phyloP scores from a whole-genome alignment of 768 basidiomycete species.

The Nidularia pulvinata region DNA sequence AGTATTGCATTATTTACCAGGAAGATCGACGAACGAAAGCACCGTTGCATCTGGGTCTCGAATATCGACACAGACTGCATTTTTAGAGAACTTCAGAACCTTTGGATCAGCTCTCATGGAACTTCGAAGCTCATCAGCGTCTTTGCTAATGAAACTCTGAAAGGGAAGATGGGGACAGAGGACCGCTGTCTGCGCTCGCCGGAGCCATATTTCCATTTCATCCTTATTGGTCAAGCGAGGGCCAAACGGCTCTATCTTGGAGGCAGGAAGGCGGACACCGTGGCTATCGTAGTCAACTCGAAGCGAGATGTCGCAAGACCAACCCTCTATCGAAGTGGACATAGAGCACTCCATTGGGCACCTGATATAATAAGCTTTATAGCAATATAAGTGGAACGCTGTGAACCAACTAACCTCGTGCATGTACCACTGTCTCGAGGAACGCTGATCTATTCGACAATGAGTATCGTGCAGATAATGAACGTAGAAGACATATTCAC shows the following conservation, averaged over 20 bases:
- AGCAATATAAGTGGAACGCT: too few relatives aligned
- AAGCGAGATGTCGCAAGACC: conserved; percentile 45
- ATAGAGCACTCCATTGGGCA: conserved; percentile 56
- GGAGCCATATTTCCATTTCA: conserved; percentile 49
- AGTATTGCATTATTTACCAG: conserved; percentile 32
- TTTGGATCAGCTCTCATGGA: background rate
- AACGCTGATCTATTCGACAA: conserved; percentile 45
- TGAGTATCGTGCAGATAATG: background rate
- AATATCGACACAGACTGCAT: conserved; percentile 45
- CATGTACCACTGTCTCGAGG: conserved; percentile 64
- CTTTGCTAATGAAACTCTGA: conserved; percentile 7
- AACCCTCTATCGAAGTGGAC: conserved; percentile 30
- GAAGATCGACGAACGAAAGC: conserved; percentile 53
- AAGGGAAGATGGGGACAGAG: conserved; percentile 37
- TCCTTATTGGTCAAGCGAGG: conserved; percentile 30
- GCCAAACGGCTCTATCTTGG: conserved; percentile 34
- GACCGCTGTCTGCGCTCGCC: conserved; percentile 60
- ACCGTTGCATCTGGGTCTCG: conserved; percentile 43
- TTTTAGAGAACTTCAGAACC: conserved; percentile 41
- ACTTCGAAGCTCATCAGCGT: conserved; percentile 4
- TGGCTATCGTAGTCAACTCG: conserved; percentile 9
- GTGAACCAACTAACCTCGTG: conserved; percentile 35
- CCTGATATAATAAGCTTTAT: conserved; percentile 16
- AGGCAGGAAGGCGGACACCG: conserved; percentile 15
- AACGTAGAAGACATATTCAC: conserved; percentile 8